Base-by-base conservation (phyloP, 2,329 filamentous ascomycete species). In the Capronia epimyces region DNA sequence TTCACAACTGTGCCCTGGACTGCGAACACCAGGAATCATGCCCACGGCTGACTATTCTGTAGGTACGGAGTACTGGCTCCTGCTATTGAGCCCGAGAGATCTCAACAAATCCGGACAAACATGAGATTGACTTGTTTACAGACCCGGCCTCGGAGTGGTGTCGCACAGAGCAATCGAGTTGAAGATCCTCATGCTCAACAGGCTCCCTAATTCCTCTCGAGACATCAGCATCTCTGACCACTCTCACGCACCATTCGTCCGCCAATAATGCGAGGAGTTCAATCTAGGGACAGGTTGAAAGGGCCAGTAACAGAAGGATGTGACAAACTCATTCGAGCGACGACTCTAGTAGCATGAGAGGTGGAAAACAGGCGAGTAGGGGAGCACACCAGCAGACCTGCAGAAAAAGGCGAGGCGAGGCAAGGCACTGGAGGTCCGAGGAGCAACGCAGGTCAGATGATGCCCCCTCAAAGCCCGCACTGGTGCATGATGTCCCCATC, bases 391-490 rank as follows among this genome's bases (percentile, higher is more conserved):
- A 44, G 42, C 42, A 44, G 42, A 44, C 42, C 42, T 31, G 42
- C 42, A 44, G 42, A 32, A 44, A 44, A 37, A 37, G 12, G 31
- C 13, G 15, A 29, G 27, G 27, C 13, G 16, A 37, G 24, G 34
- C 15, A 18, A 37, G 24, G 34, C 15, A 18, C 15, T 37, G 8
- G 20, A 25, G 15, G 18, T n/a, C n/a, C n/a, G 37, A 53, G 48
- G 44, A 39, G 46, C 34, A 50, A 37, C 40, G 50, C 44, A 50
- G 54, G 54, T 56, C 54, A 56, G 54, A 56, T 56, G 54, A 56
- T 53, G 48, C 47, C 50, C 50, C 43, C 21, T 53, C 44, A 36
- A 45, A 44, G 21, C 49, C 41, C 46, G 29, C 43, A 39, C 41
- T 43, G 49, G 37, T 56, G 45, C 36, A 43, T 43, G 43, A 32